These are phyloP conservation scores for Alternaria brassicicola DNA, from an alignment of 2,329 filamentous ascomycete species.

Conservation along the genomic window DNA sequence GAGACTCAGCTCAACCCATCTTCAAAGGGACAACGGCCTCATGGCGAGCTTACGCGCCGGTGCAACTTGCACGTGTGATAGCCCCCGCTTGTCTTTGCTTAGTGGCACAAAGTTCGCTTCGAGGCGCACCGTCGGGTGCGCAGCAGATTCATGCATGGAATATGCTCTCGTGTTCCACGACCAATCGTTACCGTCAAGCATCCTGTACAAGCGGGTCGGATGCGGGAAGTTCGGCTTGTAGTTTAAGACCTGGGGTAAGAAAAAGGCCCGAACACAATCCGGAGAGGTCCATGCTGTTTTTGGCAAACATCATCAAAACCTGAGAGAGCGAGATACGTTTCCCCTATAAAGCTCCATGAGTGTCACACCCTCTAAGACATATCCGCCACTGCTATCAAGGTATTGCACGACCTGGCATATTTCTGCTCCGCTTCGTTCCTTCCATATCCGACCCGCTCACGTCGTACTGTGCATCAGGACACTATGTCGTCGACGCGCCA, in stretches of 20 bases:
- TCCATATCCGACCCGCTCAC: neutral
- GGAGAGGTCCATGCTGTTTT: slow-evolving; percentile 29
- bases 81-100: slow-evolving; percentile 12
- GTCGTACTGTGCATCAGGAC: slow-evolving; percentile 1
- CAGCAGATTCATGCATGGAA: slow-evolving; percentile 5
- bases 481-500: slow-evolving; percentile 33
- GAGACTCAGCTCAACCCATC: neutral
- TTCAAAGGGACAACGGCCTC: slow-evolving; percentile 8
- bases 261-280: slow-evolving; percentile 29
- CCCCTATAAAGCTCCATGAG: slow-evolving; percentile 34
- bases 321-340: slow-evolving; percentile 14
- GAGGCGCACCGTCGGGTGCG: slow-evolving; percentile 22
- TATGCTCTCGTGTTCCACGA: neutral
- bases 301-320: slow-evolving; percentile 16
- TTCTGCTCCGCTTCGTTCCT: neutral
- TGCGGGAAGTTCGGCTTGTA: slow-evolving; percentile 13
- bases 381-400: neutral
- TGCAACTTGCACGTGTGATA: slow-evolving; percentile 9
- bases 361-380: neutral
- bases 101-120: slow-evolving; percentile 24
- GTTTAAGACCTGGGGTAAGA: slow-evolving; percentile 28
- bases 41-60: slow-evolving; percentile 23
- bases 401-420: neutral
- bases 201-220: slow-evolving; percentile 12
- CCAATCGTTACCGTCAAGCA: slow-evolving; percentile 23